Base-by-base conservation (phyloP, 495 filamentous ascomycete species). In the Coniosporium apollinis region DNA sequence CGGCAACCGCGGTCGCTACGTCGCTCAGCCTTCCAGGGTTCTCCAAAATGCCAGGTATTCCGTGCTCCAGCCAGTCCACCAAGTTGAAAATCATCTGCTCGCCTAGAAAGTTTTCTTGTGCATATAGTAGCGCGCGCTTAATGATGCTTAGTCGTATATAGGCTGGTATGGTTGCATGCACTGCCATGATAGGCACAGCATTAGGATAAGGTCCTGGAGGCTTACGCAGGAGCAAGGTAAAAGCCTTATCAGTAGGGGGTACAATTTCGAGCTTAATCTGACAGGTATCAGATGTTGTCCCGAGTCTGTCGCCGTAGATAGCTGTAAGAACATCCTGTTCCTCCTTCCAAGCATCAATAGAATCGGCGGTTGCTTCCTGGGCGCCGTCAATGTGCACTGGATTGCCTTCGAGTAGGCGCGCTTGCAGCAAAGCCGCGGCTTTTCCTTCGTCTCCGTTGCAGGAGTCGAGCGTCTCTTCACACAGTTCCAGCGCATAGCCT, bases 81-180 rank as follows among this genome's bases (percentile, higher is more conserved):
- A 94, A 65, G 35, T 81, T 79, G 55, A 83, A 97, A 7, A 93
- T 68, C 75, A 91, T 89, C 33, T 79, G 75, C 43, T 86, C 78
- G 18, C 86, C 91, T 11, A 74, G 51, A 26, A 91, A 64, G 29
- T 69, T 69, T 20, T 70, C 63, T 33, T 65, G 55, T 1, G 85
- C 75, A 54, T 81, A 70, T 11, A 67, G 58, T 3, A 93, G 64
- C 2, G 72, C 71, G 55, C 77, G 77, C 42, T 83, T 77, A 49
- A 87, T 79, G 11, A 91, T 74, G 47, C 84, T 93, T 3, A 97
- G 64, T 29, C 82, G 78, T 42, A 96, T 92, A 46, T 96, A 91
- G 5, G 87, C 78, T 4, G 89, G 89, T n/a, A 97, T 64, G 3
- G 56, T 54, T 52, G 37, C 66, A 57, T 22, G 76, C 59, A 94